phyloP scores from a whole-genome alignment of 306 rosid species.

The cucumber (Cucumis sativus) region DNA sequence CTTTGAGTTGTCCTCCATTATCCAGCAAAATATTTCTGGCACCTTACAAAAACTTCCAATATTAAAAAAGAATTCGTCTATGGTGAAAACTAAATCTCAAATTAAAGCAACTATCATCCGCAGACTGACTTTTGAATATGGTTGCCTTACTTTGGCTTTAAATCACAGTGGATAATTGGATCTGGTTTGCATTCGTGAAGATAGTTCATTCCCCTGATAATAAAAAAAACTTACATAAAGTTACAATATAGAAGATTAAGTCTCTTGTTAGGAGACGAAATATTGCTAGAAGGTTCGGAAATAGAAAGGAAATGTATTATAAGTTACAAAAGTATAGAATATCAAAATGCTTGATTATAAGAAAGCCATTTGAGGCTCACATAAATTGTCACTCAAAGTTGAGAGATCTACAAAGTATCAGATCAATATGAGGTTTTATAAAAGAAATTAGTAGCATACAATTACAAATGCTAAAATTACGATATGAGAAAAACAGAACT shows the following conservation, averaged over 20 bases:
- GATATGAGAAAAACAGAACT: constrained; percentile 24
- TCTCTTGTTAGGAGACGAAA: neutral
- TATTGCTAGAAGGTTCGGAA: neutral
- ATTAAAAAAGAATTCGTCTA: constrained; percentile 56
- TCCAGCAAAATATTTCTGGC: constrained; percentile 99
- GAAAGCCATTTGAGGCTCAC: neutral
- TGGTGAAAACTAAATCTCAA: constrained; percentile 19
- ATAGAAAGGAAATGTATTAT: neutral
- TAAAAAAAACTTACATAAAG: constrained; percentile 20
- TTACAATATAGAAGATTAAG: constrained; percentile 9
- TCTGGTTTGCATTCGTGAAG: constrained; percentile 99
- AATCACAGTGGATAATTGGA: constrained; percentile 87
- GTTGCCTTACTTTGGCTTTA: constrained; percentile 97
- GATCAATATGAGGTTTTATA: no score
- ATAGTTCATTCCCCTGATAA: constrained; percentile 95
- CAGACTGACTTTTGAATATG: constrained; percentile 35
- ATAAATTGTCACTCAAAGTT: neutral
- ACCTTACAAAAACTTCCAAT: constrained; percentile 83
- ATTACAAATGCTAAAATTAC: neutral
- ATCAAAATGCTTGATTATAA: neutral
- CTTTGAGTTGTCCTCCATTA: constrained; percentile 86
- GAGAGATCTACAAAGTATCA: neutral
- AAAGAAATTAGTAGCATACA: neutral
- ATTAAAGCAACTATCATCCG: constrained; percentile 13
- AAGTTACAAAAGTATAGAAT: neutral